Conservation (phyloP, 2,329 filamentous ascomycete species). For the Metarhizium sp. region DNA sequence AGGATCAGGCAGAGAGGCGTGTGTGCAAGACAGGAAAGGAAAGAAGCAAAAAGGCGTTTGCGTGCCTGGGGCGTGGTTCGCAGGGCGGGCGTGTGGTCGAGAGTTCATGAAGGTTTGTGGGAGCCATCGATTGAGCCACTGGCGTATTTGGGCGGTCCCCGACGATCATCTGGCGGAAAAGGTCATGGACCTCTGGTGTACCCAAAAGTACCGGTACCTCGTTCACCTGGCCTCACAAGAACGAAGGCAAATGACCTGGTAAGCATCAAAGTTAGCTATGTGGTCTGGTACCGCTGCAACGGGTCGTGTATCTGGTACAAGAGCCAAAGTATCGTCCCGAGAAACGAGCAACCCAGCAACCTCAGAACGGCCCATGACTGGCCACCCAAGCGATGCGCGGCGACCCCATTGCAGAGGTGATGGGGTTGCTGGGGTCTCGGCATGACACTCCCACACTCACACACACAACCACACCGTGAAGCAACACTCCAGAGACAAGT, state of each 20-base stretch:
- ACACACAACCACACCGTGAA: not conserved
- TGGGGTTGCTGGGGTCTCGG: not conserved
- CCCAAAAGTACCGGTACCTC: not conserved
- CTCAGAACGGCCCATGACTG: not conserved
- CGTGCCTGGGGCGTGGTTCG: not conserved
- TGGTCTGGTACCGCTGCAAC: not conserved
- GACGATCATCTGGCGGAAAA: not conserved
- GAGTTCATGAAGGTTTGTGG: not conserved
- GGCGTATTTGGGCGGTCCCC: not conserved
- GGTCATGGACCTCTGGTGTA: not conserved
- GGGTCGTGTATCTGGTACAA: not conserved
- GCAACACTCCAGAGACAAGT: not conserved
- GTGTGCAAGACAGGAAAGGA: not conserved
- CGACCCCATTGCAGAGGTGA: conserved; percentile 3
- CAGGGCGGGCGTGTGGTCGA: not conserved
- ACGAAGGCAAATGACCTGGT: no score
- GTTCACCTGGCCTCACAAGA: not conserved
- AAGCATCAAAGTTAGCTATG: not conserved
- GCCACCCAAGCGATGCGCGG: conserved; percentile 9
- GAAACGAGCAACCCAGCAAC: conserved; percentile 5
- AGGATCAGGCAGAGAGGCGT: not conserved
- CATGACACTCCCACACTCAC: not conserved
- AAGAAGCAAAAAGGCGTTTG: not conserved
- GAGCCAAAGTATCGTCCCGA: not conserved
- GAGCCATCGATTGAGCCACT: not conserved